Base-by-base conservation (phyloP, 306 rosid genomes). In the Quercus agrifolia region DNA sequence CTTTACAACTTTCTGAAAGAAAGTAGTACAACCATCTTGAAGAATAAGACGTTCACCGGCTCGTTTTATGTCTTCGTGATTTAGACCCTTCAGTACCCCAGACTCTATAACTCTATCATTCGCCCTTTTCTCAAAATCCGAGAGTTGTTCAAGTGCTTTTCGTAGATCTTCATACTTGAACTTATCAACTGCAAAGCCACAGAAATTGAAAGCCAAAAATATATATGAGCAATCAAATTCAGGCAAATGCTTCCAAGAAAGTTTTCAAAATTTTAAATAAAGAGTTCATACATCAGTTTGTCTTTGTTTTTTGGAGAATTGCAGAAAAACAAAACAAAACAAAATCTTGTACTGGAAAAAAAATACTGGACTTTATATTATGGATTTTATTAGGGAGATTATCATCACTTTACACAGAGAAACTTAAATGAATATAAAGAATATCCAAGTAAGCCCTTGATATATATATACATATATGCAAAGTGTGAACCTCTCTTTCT, bases 31-130 rank as follows among this genome's bases (percentile, higher is more conserved):
- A 51, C 99, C 98, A 77, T 89, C 94, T 74, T 96, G 98, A 83
- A 96, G 90, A 77, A 88, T 77, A 62, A 96, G 87, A 75, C 84
- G 98, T 88, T 93, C 98, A 81, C 99, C 98, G 56, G 99, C 99
- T 56, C 91, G 96, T 86, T 84, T 93, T 80, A 96, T 82, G 75
- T 90, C 99, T 75, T 96, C 99, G 44, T 90, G 85, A 83, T 86
- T 93, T 71, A 96, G 79, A 83, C 97, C 97, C 91, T 93, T 89
- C 67, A 96, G 98, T 38, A 96, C 96, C 83, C 92, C 94, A 2
- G 98, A 96, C 85, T 89, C 91, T 5, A 89, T 85, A 52, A 96
- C 97, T 88, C 96, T 93, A 86, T 82, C 74, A 87, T 96, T 91
- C 66, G 99, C 99, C 15, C 83, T 78, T 67, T 85, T 90, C 91